phyloP scores from a whole-genome alignment of 257 asterid species.

The Rauvolfia tetraphylla region DNA sequence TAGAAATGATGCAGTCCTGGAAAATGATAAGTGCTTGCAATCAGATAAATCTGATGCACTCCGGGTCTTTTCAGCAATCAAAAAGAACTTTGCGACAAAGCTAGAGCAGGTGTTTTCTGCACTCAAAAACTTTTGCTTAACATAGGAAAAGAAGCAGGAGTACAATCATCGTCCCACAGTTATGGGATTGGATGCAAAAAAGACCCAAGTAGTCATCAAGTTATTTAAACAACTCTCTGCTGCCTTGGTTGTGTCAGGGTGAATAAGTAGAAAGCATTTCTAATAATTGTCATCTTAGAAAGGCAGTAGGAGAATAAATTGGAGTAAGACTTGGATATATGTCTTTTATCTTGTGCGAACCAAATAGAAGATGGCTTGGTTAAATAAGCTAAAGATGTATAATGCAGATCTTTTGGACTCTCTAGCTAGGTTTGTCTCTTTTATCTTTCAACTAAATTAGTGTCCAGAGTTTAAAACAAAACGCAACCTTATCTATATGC shows the following conservation, averaged over 20 bases:
- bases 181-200: constrained; percentile 17
- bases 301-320: neutral
- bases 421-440: neutral
- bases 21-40: constrained; percentile 33
- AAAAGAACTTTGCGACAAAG: constrained; percentile 41
- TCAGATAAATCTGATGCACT: constrained; percentile 30
- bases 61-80: constrained; percentile 32
- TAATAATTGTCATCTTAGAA: neutral
- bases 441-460: neutral
- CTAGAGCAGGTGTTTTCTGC: constrained; percentile 47
- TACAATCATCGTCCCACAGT: constrained; percentile 38
- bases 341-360: neutral
- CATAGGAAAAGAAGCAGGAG: neutral
- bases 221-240: neutral
- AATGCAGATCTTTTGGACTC: neutral
- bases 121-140: neutral
- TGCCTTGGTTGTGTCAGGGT: neutral
- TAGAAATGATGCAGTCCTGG: constrained; percentile 33
- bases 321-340: neutral
- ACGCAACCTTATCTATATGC: neutral
- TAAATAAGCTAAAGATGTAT: neutral
- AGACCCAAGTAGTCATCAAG: constrained; percentile 3
- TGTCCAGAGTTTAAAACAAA: neutral
- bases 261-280: neutral
- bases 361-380: constrained; percentile 34